Evolutionary conservation across 2,329 filamentous ascomycete species (phyloP).

Genomic region (Paecilomyces sp.): DNA sequence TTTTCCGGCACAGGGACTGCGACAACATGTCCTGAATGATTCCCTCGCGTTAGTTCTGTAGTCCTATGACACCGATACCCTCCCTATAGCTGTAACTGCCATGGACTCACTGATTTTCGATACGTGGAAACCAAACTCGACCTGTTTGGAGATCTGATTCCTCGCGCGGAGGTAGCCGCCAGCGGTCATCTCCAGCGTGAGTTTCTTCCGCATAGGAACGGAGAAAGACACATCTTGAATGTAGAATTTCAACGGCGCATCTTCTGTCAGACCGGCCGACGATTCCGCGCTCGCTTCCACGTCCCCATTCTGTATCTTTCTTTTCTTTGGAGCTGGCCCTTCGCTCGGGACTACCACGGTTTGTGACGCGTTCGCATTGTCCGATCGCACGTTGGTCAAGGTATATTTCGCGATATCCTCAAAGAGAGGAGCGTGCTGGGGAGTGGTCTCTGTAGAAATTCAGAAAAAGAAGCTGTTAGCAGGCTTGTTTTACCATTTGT

Average conservation of each 20-base stretch:
- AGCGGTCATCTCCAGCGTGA: constrained; percentile 49
- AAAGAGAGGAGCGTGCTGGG: constrained; percentile 36
- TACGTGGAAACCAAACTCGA: constrained; percentile 49
- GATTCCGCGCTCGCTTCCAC: constrained; percentile 18
- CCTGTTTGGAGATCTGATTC: constrained; percentile 43
- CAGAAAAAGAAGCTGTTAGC: constrained; percentile 1
- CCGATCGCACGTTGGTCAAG: constrained; percentile 24
- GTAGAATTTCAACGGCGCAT: constrained; percentile 34
- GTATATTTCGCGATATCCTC: constrained; percentile 44
- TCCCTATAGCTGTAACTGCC: not conserved
- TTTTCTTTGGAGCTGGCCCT: constrained; percentile 40
- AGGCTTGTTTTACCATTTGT: not conserved
- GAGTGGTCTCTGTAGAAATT: constrained; percentile 22
- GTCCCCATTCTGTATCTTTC: constrained; percentile 40
- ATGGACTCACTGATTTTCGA: constrained; percentile 40
- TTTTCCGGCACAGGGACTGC: constrained; percentile 60
- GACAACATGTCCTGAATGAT: constrained; percentile 45
- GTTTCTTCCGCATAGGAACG: constrained; percentile 57
- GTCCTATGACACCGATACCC: not conserved
- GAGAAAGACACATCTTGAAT: constrained; percentile 54
- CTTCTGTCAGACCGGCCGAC: constrained; percentile 23
- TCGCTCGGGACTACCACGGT: constrained; percentile 17
- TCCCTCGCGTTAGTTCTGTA: not conserved
- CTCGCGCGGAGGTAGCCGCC: constrained; percentile 40
- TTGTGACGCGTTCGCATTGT: constrained; percentile 16